Evolutionary conservation across 148 eudicot genomes (phyloP), one percentile per base, ranked within the genome.

Genomic region (Nepenthes mirabilis): DNA sequence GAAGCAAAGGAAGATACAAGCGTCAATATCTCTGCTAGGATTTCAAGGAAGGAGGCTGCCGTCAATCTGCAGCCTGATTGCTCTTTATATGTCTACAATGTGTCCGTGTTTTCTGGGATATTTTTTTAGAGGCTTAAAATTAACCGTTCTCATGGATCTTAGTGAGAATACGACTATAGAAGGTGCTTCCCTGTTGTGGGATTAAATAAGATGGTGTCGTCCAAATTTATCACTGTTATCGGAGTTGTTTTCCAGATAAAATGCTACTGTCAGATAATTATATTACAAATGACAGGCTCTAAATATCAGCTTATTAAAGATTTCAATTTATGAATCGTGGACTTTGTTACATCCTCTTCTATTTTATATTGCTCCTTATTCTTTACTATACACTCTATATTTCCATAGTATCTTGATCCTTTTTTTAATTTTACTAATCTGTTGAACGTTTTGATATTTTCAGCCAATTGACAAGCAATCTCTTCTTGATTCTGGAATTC

Each of bases 391-490:
- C 13, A 34, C 34, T 52, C n/a, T 36, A 36, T 9, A 14, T 62
- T 37, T 65, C 8, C 51, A 34, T 33, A 60, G 13, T 32, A 2
- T 52, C 7, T 37, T 32, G 54, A 37, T 12, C 48, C 55, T 5
- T 52, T 12, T 45, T 45, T 45, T 11, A 49, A 35, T 47, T 56
- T 45, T 45, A 32, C 60, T 72, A 36, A 54, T 48, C 13, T 32
- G 11, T 62, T 12, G 43, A 50, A 37, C 34, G 11, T 52, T n/a
- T 68, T 34, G 23, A 53, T 66, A 6, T 58, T 56, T 74, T 66
- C 91, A 88, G 95, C 87, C 95, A 33, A 64, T 84, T 76, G 97
- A 94, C 80, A 94, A 86, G 74, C 99, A 94, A 65, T 84, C 97
- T 61, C 96, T 89, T 67, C 83, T 94, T 67, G 99, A 94, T 81